phyloP scores from a whole-genome alignment of 2,329 filamentous ascomycete species.

The Clarireedia sp. region DNA sequence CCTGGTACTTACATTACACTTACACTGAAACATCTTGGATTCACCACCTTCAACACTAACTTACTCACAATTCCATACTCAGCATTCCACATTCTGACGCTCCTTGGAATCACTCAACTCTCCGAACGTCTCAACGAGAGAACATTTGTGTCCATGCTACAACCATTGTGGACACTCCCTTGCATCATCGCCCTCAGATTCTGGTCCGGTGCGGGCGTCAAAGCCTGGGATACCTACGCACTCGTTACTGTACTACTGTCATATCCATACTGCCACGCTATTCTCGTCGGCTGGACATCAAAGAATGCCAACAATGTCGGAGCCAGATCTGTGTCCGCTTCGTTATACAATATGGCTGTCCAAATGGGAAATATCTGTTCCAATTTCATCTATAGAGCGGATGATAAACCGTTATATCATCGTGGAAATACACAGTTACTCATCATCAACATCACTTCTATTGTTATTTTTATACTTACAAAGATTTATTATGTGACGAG shows the following conservation, averaged over 20 bases:
- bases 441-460: slow-evolving; percentile 38
- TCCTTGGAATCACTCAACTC: slow-evolving; percentile 39
- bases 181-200: slow-evolving; percentile 31
- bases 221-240: slow-evolving; percentile 32
- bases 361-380: slow-evolving; percentile 36
- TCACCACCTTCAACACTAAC: slow-evolving; percentile 36
- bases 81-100: slow-evolving; percentile 36
- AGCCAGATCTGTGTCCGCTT: slow-evolving; percentile 53
- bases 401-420: slow-evolving; percentile 47
- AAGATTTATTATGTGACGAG: slow-evolving; percentile 41
- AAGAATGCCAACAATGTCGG: slow-evolving; percentile 56
- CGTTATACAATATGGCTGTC: slow-evolving; percentile 46
- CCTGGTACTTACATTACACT: slow-evolving; percentile 46
- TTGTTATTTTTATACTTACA: slow-evolving; percentile 41
- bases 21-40: slow-evolving; percentile 34
- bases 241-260: slow-evolving; percentile 27
- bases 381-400: slow-evolving; percentile 41
- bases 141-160: slow-evolving; percentile 30
- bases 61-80: slow-evolving; percentile 39
- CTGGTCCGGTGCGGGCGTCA: slow-evolving; percentile 19
- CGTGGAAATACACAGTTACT: slow-evolving; percentile 51
- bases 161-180: slow-evolving; percentile 36
- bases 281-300: slow-evolving; percentile 36
- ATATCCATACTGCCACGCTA: slow-evolving; percentile 27
- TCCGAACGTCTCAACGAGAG: slow-evolving; percentile 35